These are phyloP conservation scores for Nakaseomyces uthaithaninus DNA, from an alignment of 1,139 yeast genomes.

Conservation along the genomic window DNA sequence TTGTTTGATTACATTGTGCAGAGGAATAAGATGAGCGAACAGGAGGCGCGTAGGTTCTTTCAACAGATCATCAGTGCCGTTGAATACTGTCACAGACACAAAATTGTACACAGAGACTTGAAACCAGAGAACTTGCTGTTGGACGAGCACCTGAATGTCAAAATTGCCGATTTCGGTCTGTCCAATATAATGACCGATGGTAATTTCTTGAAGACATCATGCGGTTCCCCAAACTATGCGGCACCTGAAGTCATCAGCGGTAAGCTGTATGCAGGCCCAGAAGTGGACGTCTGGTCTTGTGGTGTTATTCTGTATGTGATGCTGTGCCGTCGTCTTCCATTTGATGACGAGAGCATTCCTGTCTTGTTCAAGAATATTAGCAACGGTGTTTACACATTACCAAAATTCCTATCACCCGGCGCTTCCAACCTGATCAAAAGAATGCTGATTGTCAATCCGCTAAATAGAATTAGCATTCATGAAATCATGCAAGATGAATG, in stretches of 20 bases:
- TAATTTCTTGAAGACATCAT: constrained; percentile 85
- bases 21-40: constrained; percentile 75
- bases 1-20: constrained; percentile 92
- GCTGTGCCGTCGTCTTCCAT: constrained; percentile 95
- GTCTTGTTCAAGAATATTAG: constrained; percentile 90
- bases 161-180: constrained; percentile 92
- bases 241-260: constrained; percentile 98
- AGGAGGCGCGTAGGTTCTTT: constrained; percentile 89
- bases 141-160: constrained; percentile 84
- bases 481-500: constrained; percentile 95
- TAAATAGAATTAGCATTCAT: constrained; percentile 88
- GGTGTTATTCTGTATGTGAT: constrained; percentile 95
- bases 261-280: constrained; percentile 95
- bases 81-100: constrained; percentile 95
- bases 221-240: constrained; percentile 97
- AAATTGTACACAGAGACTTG: constrained; percentile 92
- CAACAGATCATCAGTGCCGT: constrained; percentile 98
- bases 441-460: constrained; percentile 94
- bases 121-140: constrained; percentile 89
- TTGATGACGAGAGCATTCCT: constrained; percentile 96
- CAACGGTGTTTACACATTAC: constrained; percentile 90
- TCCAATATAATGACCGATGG: constrained; percentile 98
- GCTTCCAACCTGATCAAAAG: constrained; percentile 80
- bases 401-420: constrained; percentile 79
- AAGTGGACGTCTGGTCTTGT: constrained; percentile 98